Evolutionary conservation across 306 rosid species (phyloP), one percentile per base, ranked within the genome.

Genomic region (Glycyrrhiza uralensis): DNA sequence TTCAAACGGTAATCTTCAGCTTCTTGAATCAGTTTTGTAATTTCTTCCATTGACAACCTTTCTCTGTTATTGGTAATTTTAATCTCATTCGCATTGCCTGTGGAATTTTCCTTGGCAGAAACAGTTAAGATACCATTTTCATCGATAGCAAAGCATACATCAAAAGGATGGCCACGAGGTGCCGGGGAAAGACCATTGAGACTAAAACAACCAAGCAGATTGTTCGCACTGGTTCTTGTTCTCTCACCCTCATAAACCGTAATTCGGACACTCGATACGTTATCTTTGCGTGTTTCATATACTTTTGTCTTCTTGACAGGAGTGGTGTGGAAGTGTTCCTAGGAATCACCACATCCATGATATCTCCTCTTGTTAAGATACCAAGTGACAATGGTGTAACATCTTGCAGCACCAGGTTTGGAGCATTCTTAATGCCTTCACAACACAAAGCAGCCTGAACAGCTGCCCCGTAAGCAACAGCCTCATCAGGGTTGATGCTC

Each of bases 201-300:
- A 1, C 0, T 1, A 69, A 83, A 84, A 15, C 44, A 70, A 0
- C 86, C 91, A 0, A 87, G 15, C 75, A 82, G 45, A 59, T 84
- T 81, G 79, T 87, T 87, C 41, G 81, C 85, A 2, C 32, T 46
- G 1, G 79, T 65, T 42, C 76, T 75, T 2, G 84, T 58, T 18
- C 91, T 76, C 80, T 87, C 89, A 1, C 91, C 92, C 69, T 87
- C 92, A 3, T 70, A 82, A 3, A 87, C 89, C 0, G 50, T 26
- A n/a, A 82, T 18, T 6, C 19, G 4, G 9, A 80, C 78, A 6
- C 23, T 29, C 0, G 84, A 44, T 54, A 75, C 77, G 74, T 83
- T 51, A 73, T 86, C 68, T 13, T 12, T 0, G 3, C 0, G 0
- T 49, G 61, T 67, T 0, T 0, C 0, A 1, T 32, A 67, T 0